These are phyloP conservation scores for Adansonia grandidieri DNA, from an alignment of 441 rosid genomes.

Conservation along the genomic window DNA sequence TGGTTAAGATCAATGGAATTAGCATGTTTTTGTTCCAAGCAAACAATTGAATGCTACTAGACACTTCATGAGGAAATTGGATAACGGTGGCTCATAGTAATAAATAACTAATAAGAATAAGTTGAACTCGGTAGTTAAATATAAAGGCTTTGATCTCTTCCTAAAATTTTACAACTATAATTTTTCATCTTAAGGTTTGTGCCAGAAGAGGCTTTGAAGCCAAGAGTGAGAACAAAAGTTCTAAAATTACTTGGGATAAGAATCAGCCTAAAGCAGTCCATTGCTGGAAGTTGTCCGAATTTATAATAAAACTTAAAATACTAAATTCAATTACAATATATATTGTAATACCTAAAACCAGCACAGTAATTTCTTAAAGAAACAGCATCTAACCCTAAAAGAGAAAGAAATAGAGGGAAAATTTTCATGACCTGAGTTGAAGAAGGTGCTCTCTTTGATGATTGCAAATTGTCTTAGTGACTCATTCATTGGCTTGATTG, in stretches of 20 bases:
- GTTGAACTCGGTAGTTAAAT: neutral
- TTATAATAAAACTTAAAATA: neutral
- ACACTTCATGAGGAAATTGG: neutral
- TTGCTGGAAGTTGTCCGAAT: neutral
- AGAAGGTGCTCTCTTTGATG: slow-evolving; percentile 9
- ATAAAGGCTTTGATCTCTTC: neutral
- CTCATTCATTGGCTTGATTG: slow-evolving; percentile 9
- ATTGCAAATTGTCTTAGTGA: neutral
- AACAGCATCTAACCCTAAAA: neutral
- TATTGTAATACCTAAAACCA: neutral
- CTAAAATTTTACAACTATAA: neutral
- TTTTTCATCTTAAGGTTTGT: neutral
- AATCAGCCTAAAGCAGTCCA: neutral
- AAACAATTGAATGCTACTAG: neutral
- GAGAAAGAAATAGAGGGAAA: neutral
- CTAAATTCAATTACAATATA: neutral
- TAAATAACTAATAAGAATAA: neutral
- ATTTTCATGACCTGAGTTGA: neutral
- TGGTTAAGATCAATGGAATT: neutral
- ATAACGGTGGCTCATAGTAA: neutral
- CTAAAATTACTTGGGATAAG: neutral
- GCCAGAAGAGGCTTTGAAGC: neutral
- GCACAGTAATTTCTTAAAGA: neutral
- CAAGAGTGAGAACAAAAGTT: neutral
- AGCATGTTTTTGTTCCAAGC: neutral